Percentiles rank a stretch among this genome's conserved stretches.
These are phyloP conservation scores for Cutaneotrichosporon spelunceum DNA, from an alignment of 1,284 basidiomycete species.

Conservation along the genomic window DNA sequence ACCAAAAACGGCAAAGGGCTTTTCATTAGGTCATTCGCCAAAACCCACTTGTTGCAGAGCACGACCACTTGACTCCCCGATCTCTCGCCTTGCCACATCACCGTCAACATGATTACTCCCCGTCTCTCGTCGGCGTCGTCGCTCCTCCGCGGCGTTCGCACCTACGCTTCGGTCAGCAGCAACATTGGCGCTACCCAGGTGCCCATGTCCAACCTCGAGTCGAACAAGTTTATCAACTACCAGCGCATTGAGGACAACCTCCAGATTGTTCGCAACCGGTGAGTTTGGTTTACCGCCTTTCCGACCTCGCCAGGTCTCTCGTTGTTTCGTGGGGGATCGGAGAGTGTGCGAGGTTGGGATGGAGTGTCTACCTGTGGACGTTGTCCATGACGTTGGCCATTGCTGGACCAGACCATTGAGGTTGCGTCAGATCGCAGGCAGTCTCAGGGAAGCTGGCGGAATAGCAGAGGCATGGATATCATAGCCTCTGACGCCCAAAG, in stretches of 20 bases:
- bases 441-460: not conserved
- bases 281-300: constrained; percentile 41
- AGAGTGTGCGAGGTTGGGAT: no score
- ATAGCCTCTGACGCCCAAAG: no score
- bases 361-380: no score
- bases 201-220: constrained; percentile 83
- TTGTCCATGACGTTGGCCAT: not conserved
- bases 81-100: constrained; percentile 1
- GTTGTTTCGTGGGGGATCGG: no score
- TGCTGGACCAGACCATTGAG: not conserved
- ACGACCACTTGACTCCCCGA: not conserved
- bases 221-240: constrained; percentile 83
- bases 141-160: constrained; percentile 35
- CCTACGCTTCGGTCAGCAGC: constrained; percentile 45
- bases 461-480: not conserved
- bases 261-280: constrained; percentile 74
- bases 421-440: not conserved
- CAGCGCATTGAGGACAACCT: constrained; percentile 96
- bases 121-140: constrained; percentile 30
- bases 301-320: no score
- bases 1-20: constrained; percentile 12
- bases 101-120: constrained; percentile 33
- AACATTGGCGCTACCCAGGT: constrained; percentile 86
- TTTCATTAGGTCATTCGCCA: constrained; percentile 10
- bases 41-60: constrained; percentile 11